Evolutionary conservation across 2,329 filamentous ascomycete genomes (phyloP).

Genomic region (Leptoxyphium fumago): DNA sequence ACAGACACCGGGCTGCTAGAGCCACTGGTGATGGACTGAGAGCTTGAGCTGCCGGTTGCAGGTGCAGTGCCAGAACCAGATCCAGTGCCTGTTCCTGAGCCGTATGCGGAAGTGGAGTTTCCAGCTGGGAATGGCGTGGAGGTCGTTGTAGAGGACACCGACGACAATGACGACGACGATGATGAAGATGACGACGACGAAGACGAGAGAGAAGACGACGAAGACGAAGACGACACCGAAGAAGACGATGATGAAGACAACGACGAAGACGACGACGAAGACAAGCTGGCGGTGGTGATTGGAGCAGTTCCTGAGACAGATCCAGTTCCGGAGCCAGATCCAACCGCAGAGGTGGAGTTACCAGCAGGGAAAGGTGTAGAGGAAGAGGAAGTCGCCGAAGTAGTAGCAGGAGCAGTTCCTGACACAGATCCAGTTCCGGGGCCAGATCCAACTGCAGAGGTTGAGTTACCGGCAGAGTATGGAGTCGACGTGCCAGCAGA

Average conservation of each 20-base stretch:
- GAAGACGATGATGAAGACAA: too few relatives aligned
- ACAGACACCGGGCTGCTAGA: background rate
- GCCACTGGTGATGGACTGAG: background rate
- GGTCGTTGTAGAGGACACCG: background rate
- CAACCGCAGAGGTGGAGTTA: background rate
- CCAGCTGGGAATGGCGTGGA: background rate
- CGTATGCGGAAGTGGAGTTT: background rate
- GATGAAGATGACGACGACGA: too few relatives aligned
- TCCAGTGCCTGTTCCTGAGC: background rate
- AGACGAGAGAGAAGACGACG: too few relatives aligned
- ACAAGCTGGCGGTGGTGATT: too few relatives aligned
- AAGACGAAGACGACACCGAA: too few relatives aligned
- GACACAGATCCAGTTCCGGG: background rate
- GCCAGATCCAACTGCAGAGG: background rate
- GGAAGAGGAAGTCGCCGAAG: background rate
- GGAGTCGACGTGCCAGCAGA: background rate
- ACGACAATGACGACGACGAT: too few relatives aligned
- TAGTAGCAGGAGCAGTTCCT: background rate
- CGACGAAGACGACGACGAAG: too few relatives aligned
- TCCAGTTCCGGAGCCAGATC: background rate
- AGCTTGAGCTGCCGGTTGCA: background rate
- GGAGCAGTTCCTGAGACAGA: background rate
- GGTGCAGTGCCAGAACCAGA: background rate
- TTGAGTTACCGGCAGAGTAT: background rate
- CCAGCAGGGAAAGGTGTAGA: background rate